Percentiles rank a stretch among this genome's conserved stretches.
These are phyloP conservation scores for Neofusicoccum kwambonambiense DNA, from an alignment of 2,329 filamentous ascomycete species.

Conservation along the genomic window DNA sequence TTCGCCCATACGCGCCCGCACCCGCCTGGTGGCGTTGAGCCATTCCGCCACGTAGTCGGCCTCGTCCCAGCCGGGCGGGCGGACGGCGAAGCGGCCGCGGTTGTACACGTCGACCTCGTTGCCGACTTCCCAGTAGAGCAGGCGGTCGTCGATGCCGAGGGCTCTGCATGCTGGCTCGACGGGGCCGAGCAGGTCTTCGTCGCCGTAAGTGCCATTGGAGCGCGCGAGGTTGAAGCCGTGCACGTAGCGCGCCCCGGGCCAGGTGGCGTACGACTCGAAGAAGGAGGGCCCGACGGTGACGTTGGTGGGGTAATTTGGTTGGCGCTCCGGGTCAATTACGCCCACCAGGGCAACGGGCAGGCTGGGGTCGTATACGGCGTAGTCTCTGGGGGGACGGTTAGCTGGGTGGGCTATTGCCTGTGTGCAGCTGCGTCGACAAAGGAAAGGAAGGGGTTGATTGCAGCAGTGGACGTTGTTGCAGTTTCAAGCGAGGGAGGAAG, in stretches of 20 bases:
- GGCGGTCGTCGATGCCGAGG: slow-evolving; percentile 46
- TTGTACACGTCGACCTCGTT: slow-evolving; percentile 64
- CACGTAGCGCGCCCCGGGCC: slow-evolving; percentile 55
- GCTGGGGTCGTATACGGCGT: slow-evolving; percentile 58
- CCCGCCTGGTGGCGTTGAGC: slow-evolving; percentile 54
- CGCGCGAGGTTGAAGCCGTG: slow-evolving; percentile 63
- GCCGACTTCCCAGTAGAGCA: slow-evolving; percentile 62
- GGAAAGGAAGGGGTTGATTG: neutral
- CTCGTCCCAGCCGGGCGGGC: slow-evolving; percentile 56
- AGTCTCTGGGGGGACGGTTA: slow-evolving; percentile 44
- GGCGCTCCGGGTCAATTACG: slow-evolving; percentile 50
- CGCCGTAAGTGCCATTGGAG: slow-evolving; percentile 50
- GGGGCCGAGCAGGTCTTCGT: slow-evolving; percentile 54
- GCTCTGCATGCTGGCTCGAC: slow-evolving; percentile 59
- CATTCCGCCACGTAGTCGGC: slow-evolving; percentile 57
- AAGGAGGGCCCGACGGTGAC: slow-evolving; percentile 60
- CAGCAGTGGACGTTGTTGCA: too few species aligned
- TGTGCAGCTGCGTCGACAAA: too few species aligned
- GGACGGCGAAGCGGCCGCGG: slow-evolving; percentile 48
- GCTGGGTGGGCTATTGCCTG: neutral
- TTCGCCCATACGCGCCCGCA: slow-evolving; percentile 46
- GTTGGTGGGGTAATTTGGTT: slow-evolving; percentile 60
- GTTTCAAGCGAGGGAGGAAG: too few species aligned
- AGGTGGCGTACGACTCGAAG: slow-evolving; percentile 63
- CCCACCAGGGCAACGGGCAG: slow-evolving; percentile 54